phyloP scores from a whole-genome alignment of 345 rosid species.

The Kandelia obovata region DNA sequence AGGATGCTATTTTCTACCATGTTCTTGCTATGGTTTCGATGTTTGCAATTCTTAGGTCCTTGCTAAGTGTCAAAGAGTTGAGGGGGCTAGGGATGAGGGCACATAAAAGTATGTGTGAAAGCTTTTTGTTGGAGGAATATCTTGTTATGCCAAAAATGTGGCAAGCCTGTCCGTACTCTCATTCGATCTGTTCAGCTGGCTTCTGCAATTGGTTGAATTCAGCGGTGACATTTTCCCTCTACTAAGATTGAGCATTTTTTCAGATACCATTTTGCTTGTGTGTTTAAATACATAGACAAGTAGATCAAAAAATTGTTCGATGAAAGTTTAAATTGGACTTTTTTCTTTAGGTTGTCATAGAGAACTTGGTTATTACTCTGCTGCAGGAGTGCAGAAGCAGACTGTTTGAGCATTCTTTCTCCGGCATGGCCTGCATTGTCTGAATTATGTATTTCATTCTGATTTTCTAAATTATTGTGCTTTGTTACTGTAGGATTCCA shows the following conservation, averaged over 20 bases:
- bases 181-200: neutral
- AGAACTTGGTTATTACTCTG: too few species aligned
- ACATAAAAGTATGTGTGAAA: neutral
- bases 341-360: too few species aligned
- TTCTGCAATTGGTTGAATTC: too few species aligned
- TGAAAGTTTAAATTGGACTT: too few species aligned
- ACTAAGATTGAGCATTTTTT: too few species aligned
- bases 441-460: neutral
- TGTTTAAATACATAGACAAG: too few species aligned
- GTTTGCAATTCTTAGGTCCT: neutral
- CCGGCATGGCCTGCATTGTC: neutral
- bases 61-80: neutral
- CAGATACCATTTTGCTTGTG: too few species aligned
- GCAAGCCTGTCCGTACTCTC: neutral
- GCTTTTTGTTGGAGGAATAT: neutral
- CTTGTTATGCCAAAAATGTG: neutral
- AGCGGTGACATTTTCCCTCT: too few species aligned
- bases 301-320: too few species aligned
- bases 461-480: neutral
- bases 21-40: too few species aligned
- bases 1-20: too few species aligned
- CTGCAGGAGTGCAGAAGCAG: neutral
- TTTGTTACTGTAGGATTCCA: slow-evolving; percentile 59
- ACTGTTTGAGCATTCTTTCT: neutral
- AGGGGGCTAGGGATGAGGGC: too few species aligned